Base-by-base conservation (phyloP, 108 stramenopile genomes). In the Mayamaea pseudoterrestris region DNA sequence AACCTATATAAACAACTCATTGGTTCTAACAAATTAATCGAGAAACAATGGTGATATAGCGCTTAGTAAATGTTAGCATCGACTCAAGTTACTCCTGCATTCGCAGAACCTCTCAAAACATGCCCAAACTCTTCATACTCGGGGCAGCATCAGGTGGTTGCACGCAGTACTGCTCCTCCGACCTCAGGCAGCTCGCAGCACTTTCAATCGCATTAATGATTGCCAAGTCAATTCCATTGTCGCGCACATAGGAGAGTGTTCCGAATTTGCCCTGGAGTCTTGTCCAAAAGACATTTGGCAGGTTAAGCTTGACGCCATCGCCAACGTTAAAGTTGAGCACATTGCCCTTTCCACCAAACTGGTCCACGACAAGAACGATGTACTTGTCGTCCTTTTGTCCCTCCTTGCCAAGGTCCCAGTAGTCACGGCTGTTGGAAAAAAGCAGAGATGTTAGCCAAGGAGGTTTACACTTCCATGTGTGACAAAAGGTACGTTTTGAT, bases 241-340 rank as follows among this genome's bases (percentile, higher is more conserved):
- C 87, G 25, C 53, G 69, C 14, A 90, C 87, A 51, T 64, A 90
- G 44, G 84, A 90, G 8, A 80, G 79, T 9, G 73, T 84, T 57
- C 87, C 87, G 54, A 81, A 90, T 36, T 83, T 84, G 42, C 64
- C 63, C 2, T 67, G 47, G 14, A 90, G 65, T 23, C 87, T 68
- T 12, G 80, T 90, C 87, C 87, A 90, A 47, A 90, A 90, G 8
- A 90, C 74, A 48, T 90, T 90, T 1, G 87, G 87, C 16, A 90
- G 61, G 14, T 73, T 79, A 53, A 86, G 69, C 40, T 85, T 80
- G 32, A 57, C 35, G 18, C 79, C 83, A 49, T 84, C 87, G 22
- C 87, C 87, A 2, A 90, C 87, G 57, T 90, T 90, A 36, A 90
- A 90, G 60, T 90, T 90, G 39, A 90, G 54, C 11, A 80, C 74